phyloP scores from a whole-genome alignment of 192 early-diverging fungal species.

The Linderina pennispora region DNA sequence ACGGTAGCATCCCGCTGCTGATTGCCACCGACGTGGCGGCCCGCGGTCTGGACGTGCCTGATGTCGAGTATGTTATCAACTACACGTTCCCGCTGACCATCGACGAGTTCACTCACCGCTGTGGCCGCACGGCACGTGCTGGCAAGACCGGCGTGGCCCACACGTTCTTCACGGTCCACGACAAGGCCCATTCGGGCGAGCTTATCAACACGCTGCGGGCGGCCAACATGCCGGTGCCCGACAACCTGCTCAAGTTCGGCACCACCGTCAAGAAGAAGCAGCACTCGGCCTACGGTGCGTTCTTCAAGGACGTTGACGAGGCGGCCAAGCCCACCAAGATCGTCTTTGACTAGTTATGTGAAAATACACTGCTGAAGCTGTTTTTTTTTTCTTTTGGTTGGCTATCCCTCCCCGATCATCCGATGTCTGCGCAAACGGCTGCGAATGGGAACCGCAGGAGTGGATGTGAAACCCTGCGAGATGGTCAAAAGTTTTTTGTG shows the following conservation, averaged over 20 bases:
- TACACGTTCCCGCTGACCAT: conserved; percentile 95
- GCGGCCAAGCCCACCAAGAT: conserved; percentile 87
- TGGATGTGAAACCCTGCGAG: too few species aligned
- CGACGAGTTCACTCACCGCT: conserved; percentile 90
- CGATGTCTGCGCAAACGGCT: too few species aligned
- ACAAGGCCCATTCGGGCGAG: conserved; percentile 82
- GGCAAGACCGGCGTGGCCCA: conserved; percentile 86
- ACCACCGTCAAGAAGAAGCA: conserved; percentile 97
- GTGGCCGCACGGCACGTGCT: conserved; percentile 94
- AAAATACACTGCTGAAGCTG: too few species aligned
- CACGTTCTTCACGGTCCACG: conserved; percentile 87
- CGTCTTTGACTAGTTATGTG: conserved; percentile 70
- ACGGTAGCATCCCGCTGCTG: conserved; percentile 74
- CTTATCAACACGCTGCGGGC: conserved; percentile 89
- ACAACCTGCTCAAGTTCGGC: conserved; percentile 87
- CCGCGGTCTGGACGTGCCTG: conserved; percentile 82
- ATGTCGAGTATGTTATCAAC: conserved; percentile 96
- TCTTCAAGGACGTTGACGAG: conserved; percentile 85
- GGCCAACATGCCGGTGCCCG: conserved; percentile 80
- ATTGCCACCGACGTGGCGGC: conserved; percentile 94
- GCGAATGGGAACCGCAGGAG: too few species aligned
- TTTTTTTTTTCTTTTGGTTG: too few species aligned
- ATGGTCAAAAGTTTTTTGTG: too few species aligned
- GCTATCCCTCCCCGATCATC: too few species aligned
- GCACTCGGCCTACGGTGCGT: conserved; percentile 91